Base-by-base conservation (phyloP, 1,284 basidiomycete species). In the Hymenochaete sp. region DNA sequence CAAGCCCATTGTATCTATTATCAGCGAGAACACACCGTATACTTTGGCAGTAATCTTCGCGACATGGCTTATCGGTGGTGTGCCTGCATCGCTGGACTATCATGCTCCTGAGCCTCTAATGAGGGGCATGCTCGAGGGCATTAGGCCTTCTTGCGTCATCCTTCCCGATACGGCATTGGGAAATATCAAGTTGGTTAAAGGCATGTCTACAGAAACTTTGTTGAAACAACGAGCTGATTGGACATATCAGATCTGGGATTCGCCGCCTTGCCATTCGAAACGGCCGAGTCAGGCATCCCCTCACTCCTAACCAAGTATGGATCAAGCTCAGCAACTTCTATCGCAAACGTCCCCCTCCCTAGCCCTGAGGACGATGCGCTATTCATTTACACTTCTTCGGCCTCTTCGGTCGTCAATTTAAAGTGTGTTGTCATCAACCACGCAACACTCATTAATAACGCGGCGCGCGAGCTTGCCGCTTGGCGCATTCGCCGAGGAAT, bases 21-120 rank as follows among this genome's bases (percentile, higher is more conserved):
- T 64, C 33, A 56, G 59, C 49, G 62, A 64, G 46, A 65, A 65
- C 44, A 58, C 62, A 22, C 63, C 63, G 0, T 64, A 61, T 42
- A 53, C 57, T 2, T 46, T 63, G 24, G 61, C 60, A 14, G 50
- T 55, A 10, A 51, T 60, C n/a, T 42, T 64, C 19, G 62, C 62
- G 1, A 57, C 55, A 22, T 65, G 63, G 63, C 61, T 63, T 47
- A 50, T 63, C 1, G 55, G 58, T 1, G 63, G 62, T 3, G 55
- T 59, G 14, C 51, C 60, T 6, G 59, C 61, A 1, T 60, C 61
- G n/a, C 49, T 65, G 10, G 63, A 65, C 43, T 52, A 52, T 37
- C 60, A 65, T 39, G 55, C 60, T 14, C 62, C 63, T 26, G 51
- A 52, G 18, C 55, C 58, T 9, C 57, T 65, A 19, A 49, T 65